A percentile compares a stretch with the other conserved stretches of the same genome.
phyloP scores from a whole-genome alignment of 495 filamentous ascomycete genomes.

The Rhypophila decipiens region DNA sequence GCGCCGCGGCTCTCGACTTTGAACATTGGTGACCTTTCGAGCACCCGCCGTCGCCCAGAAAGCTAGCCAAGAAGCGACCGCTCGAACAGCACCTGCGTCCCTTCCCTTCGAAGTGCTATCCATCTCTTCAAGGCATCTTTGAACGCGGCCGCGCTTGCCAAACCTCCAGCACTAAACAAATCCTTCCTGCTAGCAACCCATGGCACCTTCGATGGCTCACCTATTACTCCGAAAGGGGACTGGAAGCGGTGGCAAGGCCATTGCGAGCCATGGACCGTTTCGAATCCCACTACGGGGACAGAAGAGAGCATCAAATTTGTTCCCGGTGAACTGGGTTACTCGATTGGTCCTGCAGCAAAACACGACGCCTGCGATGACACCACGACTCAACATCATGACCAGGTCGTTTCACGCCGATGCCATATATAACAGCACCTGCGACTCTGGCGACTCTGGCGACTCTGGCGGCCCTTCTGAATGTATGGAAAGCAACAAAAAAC shows the following conservation, averaged over 20 bases:
- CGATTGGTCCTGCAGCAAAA: not conserved
- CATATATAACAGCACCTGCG: not conserved
- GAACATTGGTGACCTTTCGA: not conserved
- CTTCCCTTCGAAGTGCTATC: not conserved
- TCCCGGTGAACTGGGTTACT: not conserved
- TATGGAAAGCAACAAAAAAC: not conserved
- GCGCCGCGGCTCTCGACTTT: too few species aligned
- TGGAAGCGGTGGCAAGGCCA: not conserved
- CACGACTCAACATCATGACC: not conserved
- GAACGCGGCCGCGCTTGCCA: not conserved
- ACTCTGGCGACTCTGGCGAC: not conserved
- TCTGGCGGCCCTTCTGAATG: not conserved
- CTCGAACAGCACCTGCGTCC: not conserved
- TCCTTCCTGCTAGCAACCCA: not conserved
- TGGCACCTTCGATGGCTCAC: not conserved
- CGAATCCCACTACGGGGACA: not conserved
- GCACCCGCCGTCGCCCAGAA: not conserved
- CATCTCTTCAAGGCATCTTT: not conserved
- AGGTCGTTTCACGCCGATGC: not conserved
- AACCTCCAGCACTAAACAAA: not conserved
- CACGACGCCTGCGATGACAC: not conserved
- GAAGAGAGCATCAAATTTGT: not conserved
- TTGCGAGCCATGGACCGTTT: not conserved
- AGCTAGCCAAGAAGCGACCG: not conserved
- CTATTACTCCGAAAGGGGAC: not conserved